Base-by-base conservation (phyloP, 2,329 filamentous ascomycete genomes). In the Apiospora hydei region DNA sequence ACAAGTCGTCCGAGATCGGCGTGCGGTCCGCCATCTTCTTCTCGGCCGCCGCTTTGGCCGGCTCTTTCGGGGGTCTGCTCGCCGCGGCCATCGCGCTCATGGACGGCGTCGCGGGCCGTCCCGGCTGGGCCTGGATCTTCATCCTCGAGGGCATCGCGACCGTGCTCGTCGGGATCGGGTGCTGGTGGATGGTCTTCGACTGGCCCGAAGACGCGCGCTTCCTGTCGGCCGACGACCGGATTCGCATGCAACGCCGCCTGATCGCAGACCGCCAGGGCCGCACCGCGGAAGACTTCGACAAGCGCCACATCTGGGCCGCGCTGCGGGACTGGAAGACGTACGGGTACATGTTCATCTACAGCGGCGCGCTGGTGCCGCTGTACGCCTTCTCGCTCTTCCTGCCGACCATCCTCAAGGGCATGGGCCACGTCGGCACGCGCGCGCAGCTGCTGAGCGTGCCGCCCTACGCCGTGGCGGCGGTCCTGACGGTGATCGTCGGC, bases 271-370 rank as follows among this genome's bases (percentile, higher is more conserved):
- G 93, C 75, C 94, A 97, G 80, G 86, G 89, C 16, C 92, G 89
- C 24, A 92, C 92, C 1, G 87, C 90, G 75, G 94, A 96, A 79
- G 86, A 91, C 14, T 96, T 95, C 83, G 89, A 91, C 76, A 90
- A 90, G 84, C 83, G 84, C 7, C 95, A 94, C 80, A 87, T 96
- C 74, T 94, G 90, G 88, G 88, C 89, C 16, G 91, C 91, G 8
- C 76, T 96, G 30, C 91, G 87, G 71, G 94, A 97, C 79, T 96
- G 93, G 92, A 97, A 97, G 84, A 97, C 92, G 21, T 96, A 90
- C 82, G 84, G 88, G 0, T 92, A 89, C 21, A 92, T 93, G 80
- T 81, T 93, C 66, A 91, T 95, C 73, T 96, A 95, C 80, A 93
- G 94, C 90, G 93, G 93, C 1, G 87, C 86, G 46, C 88, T 93